These are phyloP conservation scores for Phalaenopsis hybrid DNA, from an alignment of 116 monocot species.

Conservation along the genomic window DNA sequence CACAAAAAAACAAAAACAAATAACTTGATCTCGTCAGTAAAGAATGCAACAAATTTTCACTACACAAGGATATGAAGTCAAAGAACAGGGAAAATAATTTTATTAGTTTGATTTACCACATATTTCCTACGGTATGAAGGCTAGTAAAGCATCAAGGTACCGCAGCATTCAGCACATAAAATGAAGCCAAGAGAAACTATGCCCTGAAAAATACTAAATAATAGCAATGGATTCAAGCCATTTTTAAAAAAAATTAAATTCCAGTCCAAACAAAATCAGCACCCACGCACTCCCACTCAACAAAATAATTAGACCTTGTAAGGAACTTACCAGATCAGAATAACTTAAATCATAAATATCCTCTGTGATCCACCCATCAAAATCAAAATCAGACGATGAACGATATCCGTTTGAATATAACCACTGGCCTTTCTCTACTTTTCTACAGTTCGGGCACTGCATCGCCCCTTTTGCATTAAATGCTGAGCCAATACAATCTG, in stretches of 20 bases:
- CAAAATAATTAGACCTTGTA: neutral
- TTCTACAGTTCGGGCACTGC: constrained; percentile 40
- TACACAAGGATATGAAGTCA: neutral
- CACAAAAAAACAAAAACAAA: neutral
- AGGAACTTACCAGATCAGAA: constrained; percentile 16
- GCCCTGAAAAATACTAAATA: neutral
- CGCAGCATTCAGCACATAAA: neutral
- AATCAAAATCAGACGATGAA: constrained; percentile 12
- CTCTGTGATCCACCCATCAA: constrained; percentile 26
- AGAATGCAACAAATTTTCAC: neutral
- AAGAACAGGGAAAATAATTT: neutral
- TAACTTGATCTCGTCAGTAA: neutral
- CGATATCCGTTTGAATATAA: constrained; percentile 27
- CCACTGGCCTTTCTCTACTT: constrained; percentile 29
- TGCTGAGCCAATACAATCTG: constrained; percentile 47
- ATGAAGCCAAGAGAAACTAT: neutral
- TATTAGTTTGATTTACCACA: constrained; percentile 1
- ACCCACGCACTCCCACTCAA: neutral
- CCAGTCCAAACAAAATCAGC: neutral
- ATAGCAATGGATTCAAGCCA: neutral
- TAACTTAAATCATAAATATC: constrained; percentile 26
- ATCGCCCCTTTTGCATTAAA: constrained; percentile 34
- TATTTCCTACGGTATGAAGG: neutral
- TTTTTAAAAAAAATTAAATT: neutral
- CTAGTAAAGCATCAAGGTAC: neutral